Evolutionary conservation across 2,329 filamentous ascomycete genomes (phyloP), one percentile per base, ranked within the genome.

Genomic region (Orbilia javanica): DNA sequence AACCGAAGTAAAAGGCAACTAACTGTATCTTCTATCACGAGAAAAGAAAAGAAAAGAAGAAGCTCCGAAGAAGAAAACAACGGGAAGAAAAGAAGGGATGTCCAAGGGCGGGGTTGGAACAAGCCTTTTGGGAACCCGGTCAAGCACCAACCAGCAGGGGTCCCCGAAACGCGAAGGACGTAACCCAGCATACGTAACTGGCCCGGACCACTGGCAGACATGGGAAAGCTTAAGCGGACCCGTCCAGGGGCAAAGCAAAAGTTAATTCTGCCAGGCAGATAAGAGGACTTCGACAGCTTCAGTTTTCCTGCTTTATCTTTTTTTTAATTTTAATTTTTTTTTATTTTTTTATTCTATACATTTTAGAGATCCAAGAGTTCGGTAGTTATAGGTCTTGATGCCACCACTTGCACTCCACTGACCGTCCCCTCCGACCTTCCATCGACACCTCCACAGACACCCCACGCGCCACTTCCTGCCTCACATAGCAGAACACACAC

Each of bases 171-270:
- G 50, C 50, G 48, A 25, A 29, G 5, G 22, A 29, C 22, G 48
- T 48, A 44, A 44, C 2, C 39, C 39, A n/a, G 2, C 39, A 10
- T n/a, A 44, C 39, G 39, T 44, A 44, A 44, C 42, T 44, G 42
- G 42, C 42, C 20, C 5, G 31, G 42, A 13, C 11, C 39, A 15
- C 15, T 39, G 36, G 36, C 6, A 11, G 36, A 50, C 46, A 50
- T 36, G 52, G 52, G 52, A 39, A 60, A 60, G 52, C 52, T 57
- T 36, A 57, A 60, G 50, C 50, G 55, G 31, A 1, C 42, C n/a
- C 15, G 29, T 34, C 34, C 55, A 60, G 55, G 55, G 55, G 55
- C 55, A 42, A 42, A 39, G 36, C 11, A 15, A 39, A 36, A n/a
- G n/a, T 36, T 36, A 36, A 10, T 36, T 36, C 34, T 10, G 34